Conservation (phyloP, 768 basidiomycete species). For the Cystofilobasidium ferigula region DNA sequence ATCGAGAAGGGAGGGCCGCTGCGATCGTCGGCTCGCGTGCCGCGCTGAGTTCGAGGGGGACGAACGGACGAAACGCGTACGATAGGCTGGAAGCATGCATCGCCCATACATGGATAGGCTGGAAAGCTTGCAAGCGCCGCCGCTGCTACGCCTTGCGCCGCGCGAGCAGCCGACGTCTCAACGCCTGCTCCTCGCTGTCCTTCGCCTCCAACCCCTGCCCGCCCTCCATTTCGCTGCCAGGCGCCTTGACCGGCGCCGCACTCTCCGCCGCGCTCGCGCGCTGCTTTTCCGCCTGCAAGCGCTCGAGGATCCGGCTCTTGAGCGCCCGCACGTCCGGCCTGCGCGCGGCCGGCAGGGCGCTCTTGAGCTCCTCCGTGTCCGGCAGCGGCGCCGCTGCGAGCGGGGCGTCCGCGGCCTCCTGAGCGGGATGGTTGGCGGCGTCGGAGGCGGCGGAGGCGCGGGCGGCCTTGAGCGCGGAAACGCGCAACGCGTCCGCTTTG, state of each 20-base stretch:
- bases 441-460: background rate
- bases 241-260: background rate
- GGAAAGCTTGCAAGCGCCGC: no score
- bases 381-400: background rate
- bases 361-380: background rate
- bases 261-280: background rate
- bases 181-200: conserved; percentile 3
- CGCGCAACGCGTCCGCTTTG: conserved; percentile 19
- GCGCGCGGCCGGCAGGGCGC: no score
- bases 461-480: background rate
- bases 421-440: background rate
- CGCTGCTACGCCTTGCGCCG: background rate
- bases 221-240: background rate
- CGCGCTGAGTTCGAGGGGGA: no score
- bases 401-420: background rate
- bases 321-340: conserved; percentile 13
- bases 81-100: no score
- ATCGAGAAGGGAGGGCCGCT: no score
- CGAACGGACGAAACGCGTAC: no score
- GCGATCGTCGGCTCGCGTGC: no score
- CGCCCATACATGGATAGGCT: no score
- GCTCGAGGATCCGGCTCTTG: conserved; percentile 16
- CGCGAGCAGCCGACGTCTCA: conserved; percentile 1
- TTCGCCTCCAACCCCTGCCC: background rate
- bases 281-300: conserved; percentile 14